Evolutionary conservation across 345 rosid genomes (phyloP), one percentile per base, ranked within the genome.

Genomic region (Ricinus communis): DNA sequence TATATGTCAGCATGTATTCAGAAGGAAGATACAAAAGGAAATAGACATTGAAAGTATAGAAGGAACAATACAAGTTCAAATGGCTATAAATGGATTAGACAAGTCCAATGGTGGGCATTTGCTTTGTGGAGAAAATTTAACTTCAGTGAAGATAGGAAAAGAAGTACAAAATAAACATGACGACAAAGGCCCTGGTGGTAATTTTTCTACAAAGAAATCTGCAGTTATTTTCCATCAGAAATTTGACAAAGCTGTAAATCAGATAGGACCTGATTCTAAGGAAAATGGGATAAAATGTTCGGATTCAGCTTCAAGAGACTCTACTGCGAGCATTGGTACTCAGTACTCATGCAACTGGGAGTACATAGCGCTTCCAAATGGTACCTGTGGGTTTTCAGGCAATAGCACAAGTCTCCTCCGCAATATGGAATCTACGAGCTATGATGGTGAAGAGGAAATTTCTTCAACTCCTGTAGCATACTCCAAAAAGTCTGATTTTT

Each of bases 211-310:
- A 4, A 95, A 95, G 87, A 91, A 94, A 79, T 90, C 97, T 13
- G 86, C 97, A 75, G 99, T 95, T 1, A 91, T 90, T 56, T 95
- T 95, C 66, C 99, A 95, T 63, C 97, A 95, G 86, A 91, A 95
- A 78, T 95, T 95, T 73, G 99, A 91, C 68, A 87, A 87, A 82
- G 96, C 99, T 2, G 98, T 95, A 31, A 85, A 94, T 86, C 96
- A 84, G 74, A 91, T 91, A 51, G 97, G 99, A 54, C 85, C 84
- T 75, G 98, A 94, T 66, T 91, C 97, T 94, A 85, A 91, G 98
- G 0, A 90, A 80, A 74, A 70, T 74, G 90, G 88, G 77, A 71
- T 69, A 45, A 88, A 86, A 85, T 84, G 77, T 78, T 74, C 83
- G 50, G 96, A 94, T 71, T 77, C 83, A 45, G 64, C 88, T 67